Conservation (phyloP, 1,284 basidiomycete species). For the Wallemia hederae region DNA sequence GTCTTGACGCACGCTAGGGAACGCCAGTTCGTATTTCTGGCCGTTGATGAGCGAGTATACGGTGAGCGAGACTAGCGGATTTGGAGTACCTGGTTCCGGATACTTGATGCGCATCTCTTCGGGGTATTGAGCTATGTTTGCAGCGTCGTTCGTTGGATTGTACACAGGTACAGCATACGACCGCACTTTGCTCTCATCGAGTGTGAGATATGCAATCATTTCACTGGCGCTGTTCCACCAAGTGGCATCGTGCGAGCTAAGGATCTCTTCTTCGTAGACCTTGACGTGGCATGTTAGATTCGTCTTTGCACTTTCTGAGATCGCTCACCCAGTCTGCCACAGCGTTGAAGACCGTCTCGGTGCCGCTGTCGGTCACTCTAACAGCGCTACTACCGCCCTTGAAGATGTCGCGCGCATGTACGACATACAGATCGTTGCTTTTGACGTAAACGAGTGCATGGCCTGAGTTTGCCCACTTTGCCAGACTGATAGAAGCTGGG, state of each 20-base stretch:
- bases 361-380: constrained; percentile 52
- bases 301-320: neutral
- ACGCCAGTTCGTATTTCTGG: neutral
- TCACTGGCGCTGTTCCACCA: constrained; percentile 74
- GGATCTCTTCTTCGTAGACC: constrained; percentile 74
- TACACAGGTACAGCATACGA: constrained; percentile 69
- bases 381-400: constrained; percentile 17
- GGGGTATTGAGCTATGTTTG: constrained; percentile 49
- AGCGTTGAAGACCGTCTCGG: constrained; percentile 61
- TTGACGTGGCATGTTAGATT: neutral
- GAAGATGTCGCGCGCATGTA: constrained; percentile 19
- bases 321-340: constrained; percentile 47
- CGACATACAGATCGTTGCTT: constrained; percentile 53
- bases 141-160: constrained; percentile 41
- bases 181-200: constrained; percentile 65
- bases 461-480: constrained; percentile 57
- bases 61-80: constrained; percentile 57
- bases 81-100: constrained; percentile 50
- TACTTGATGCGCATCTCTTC: constrained; percentile 19
- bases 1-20: constrained; percentile 27
- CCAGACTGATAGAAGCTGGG: constrained; percentile 42
- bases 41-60: constrained; percentile 34
- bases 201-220: constrained; percentile 51
- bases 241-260: constrained; percentile 23
- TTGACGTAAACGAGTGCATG: constrained; percentile 50